Evolutionary conservation across 768 basidiomycete genomes (phyloP), one percentile per base, ranked within the genome.

Genomic region (Flagelloscypha sp.): DNA sequence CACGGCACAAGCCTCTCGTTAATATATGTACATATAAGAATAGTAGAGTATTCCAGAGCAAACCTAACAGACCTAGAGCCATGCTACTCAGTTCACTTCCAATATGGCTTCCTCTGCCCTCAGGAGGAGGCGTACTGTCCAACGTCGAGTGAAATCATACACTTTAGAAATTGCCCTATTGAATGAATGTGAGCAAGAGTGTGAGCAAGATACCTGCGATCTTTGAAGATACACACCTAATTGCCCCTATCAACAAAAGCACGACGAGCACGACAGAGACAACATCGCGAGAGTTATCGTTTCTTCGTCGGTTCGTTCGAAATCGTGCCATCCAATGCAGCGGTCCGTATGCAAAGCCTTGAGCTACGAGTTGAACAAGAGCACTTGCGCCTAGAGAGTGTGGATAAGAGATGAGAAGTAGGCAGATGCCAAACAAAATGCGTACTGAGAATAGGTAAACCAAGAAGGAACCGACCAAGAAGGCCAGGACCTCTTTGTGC

Each of bases 51-150:
- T 15, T 34, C 15, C 22, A 43, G 12, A 37, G 13, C 23, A n/a
- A 42, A n/a, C n/a, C n/a, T n/a, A n/a, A n/a, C n/a, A n/a, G n/a
- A n/a, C n/a, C n/a, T n/a, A n/a, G n/a, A n/a, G n/a, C n/a, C n/a
- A n/a, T n/a, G n/a, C 15, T 25, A 15, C 33, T 63, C 54, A 74
- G 43, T 66, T 68, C 35, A 87, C 85, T 55, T 88, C 85, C 23
- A 88, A 60, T 40, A 88, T 87, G 3, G 76, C 79, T 53, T 85
- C 79, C 50, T 88, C 85, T 4, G 84, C 84, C 21, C 79, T 73
- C 7, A 75, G 61, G 22, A 88, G 62, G 15, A 81, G 36, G 16
- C 74, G 66, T 48, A 79, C 75, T 1, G 79, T 70, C 21, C 71
- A 48, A 23, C 50, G 61, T 49, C 81, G 67, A 2, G 82, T 86